Evolutionary conservation across 495 filamentous ascomycete genomes (phyloP), one percentile per base, ranked within the genome.

Genomic region (Xylaria flabelliformis): DNA sequence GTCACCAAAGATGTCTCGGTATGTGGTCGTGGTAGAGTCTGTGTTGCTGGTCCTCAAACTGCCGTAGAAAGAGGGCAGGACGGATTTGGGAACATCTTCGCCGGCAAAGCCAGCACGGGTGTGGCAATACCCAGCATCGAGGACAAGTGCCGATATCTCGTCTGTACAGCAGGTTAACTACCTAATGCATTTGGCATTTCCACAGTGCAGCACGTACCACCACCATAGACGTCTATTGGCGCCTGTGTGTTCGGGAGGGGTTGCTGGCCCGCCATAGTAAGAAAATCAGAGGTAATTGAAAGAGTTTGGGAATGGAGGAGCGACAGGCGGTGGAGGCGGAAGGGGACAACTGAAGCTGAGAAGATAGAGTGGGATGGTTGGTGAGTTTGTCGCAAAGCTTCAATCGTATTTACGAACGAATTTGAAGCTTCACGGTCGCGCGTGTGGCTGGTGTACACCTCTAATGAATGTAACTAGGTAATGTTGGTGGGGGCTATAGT

Each of bases 101-200:
- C 97, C 96, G 4, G 96, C 96, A 79, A 97, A 98, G 73, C 96
- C 96, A 69, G 95, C 97, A 83, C 97, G 95, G 19, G 90, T 93
- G 76, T 89, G 92, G 58, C 91, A 93, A 83, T 92, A 97, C 53
- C 97, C 96, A 4, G 97, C 92, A 77, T 99, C 96, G 75, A 99
- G 93, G 29, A 99, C 93, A 77, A 99, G 93, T 34, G 96, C 96
- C 19, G 94, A 96, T 64, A 99, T 94, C 82, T 99, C 96, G 85
- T 99, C 96, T 97, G 61, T 17, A 7, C 10, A 42, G 55, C 13
- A 2, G 42, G 51, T 26, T 24, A 69, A 42, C 29, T 26, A 68
- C 39, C 29, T 26, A 68, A 68, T 78, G 21, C 34, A 82, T 76
- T 69, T 64, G 55, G 12, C 19, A 44, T 17, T 67, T 55, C 56